Base-by-base conservation (phyloP, 2,329 filamentous ascomycete species). In the Sphaerulina musiva region DNA sequence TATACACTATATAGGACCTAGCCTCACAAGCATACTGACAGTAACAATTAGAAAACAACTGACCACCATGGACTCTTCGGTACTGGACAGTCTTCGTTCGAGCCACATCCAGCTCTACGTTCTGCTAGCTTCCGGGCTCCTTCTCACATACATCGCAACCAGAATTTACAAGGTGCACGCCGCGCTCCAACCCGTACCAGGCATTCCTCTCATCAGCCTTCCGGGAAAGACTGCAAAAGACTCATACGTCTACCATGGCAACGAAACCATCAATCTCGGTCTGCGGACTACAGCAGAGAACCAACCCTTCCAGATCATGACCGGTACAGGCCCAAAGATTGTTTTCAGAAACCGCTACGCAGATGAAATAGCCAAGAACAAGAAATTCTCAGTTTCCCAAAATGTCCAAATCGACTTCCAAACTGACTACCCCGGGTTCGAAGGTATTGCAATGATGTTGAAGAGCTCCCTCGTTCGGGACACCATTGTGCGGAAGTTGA, bases 401-500 rank as follows among this genome's bases (percentile, higher is more conserved):
- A 43, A 43, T 14, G 38, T 53, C 32, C 48, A 34, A 29, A 43
- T 44, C 14, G 57, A 59, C 36, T 49, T 59, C 38, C 49, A 57
- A 17, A 29, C 46, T 32, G 32, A 51, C n/a, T 51, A 55, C 39
- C 51, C 53, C 2, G 55, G 57, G 12, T 59, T 59, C 39, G 57
- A 59, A 41, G 51, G 51, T 26, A 11, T 44, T 20, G 8, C 7
- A 9, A 26, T 44, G 9, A n/a, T 26, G 8, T 10, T 12, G 7
- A 26, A 26, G 6, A 23, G 17, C 42, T 12, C 17, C 4, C 17
- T 63, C 20, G 23, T 38, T 26, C 46, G 46, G 7, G 34, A 48
- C 9, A 48, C 46, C 4, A 38, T 48, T n/a, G 2, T 40, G 6
- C 46, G 46, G 8, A 63, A 64, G 36, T 51, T 66, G 9, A 66